Evolutionary conservation across 2,329 filamentous ascomycete species (phyloP).

Genomic region (Emericellopsis cladophorae): DNA sequence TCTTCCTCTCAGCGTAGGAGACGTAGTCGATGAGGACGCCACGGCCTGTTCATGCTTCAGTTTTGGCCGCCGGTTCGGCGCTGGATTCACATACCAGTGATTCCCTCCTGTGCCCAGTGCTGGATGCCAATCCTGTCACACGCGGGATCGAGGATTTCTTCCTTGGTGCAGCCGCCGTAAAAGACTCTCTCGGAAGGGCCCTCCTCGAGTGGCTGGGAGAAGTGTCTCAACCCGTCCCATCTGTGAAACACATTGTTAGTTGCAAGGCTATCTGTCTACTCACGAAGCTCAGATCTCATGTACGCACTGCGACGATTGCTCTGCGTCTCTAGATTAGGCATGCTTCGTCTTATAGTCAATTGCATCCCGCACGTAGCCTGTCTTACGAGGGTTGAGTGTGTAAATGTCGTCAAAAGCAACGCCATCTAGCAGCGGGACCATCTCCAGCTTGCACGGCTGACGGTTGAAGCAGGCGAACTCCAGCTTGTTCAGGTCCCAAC

Average conservation of each 20-base stretch:
- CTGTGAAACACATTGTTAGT: too few relatives aligned
- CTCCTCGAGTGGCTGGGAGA: constrained; percentile 23
- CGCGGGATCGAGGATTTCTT: constrained; percentile 28
- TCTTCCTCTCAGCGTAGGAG: constrained; percentile 23
- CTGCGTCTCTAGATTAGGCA: background rate
- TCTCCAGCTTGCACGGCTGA: constrained; percentile 33
- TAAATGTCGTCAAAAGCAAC: constrained; percentile 36
- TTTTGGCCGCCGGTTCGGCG: background rate
- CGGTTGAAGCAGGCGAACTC: constrained; percentile 41
- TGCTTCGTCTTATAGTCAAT: background rate
- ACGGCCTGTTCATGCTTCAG: constrained; percentile 18
- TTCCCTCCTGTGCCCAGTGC: constrained; percentile 33
- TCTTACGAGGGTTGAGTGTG: constrained; percentile 28
- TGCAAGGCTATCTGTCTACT: too few relatives aligned
- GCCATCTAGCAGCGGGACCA: constrained; percentile 32
- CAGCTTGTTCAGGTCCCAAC: constrained; percentile 42
- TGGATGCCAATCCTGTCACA: constrained; percentile 32
- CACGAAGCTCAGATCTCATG: too few relatives aligned
- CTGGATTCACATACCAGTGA: constrained; percentile 10
- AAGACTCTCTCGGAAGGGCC: constrained; percentile 24
- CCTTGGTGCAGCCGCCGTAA: constrained; percentile 31
- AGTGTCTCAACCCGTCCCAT: constrained; percentile 38
- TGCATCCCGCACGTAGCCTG: background rate
- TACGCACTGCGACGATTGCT: constrained; percentile 29
- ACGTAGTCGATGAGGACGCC: constrained; percentile 38